Conservation (phyloP, 257 asterid species). For the Solanum sejunctum region DNA sequence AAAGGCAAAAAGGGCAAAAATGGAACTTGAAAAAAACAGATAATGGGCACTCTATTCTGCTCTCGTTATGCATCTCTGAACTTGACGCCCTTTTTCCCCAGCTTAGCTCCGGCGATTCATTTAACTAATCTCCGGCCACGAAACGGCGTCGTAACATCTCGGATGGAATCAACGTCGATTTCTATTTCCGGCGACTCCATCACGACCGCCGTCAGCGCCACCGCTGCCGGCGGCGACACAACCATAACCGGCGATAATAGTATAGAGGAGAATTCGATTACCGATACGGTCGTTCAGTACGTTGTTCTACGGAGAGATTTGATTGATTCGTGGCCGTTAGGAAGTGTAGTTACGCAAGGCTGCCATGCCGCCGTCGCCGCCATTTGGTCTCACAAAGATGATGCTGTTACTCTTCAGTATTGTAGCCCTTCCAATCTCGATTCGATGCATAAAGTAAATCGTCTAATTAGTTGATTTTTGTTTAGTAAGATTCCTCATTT, state of each 20-base stretch:
- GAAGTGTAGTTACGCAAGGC: conserved; percentile 87
- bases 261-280: conserved; percentile 12
- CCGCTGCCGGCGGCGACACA: neutral
- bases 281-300: conserved; percentile 68
- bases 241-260: conserved; percentile 7
- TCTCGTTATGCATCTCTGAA: neutral
- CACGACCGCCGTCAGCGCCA: neutral
- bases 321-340: conserved; percentile 85
- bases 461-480: neutral
- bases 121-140: neutral
- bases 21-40: neutral
- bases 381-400: conserved; percentile 62
- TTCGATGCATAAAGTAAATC: conserved; percentile 73
- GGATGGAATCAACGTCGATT: neutral
- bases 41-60: neutral
- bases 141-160: neutral
- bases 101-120: neutral
- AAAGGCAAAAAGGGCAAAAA: neutral
- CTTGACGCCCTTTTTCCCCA: neutral
- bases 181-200: neutral
- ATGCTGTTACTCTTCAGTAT: conserved; percentile 46
- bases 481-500: neutral
- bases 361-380: conserved; percentile 98
- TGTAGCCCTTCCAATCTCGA: conserved; percentile 67
- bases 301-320: conserved; percentile 84